Percentiles rank a stretch among this genome's conserved stretches.
Evolutionary conservation across 176 grass and related monocot species (phyloP).

Genomic region (Eremochloa ophiuroides): DNA sequence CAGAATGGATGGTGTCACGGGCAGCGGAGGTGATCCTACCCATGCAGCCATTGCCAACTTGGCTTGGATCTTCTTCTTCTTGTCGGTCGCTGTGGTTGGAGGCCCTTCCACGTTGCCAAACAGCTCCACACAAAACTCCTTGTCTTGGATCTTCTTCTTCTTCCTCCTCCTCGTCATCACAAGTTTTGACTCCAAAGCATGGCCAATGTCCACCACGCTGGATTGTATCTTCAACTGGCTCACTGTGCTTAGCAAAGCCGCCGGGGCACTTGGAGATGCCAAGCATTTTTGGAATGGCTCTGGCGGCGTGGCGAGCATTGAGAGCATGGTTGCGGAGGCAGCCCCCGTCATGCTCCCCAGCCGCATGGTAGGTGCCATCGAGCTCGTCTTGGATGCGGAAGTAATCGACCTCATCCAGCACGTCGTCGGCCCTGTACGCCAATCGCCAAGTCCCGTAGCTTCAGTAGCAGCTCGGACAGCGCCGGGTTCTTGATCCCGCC

Average conservation of each 20-base stretch:
- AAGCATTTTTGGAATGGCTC: not conserved
- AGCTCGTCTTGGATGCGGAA: conserved; percentile 25
- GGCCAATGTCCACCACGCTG: no score
- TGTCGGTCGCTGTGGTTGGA: no score
- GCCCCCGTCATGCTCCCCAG: not conserved
- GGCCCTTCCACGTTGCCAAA: not conserved
- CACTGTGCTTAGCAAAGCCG: not conserved
- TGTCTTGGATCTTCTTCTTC: not conserved
- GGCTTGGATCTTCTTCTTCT: no score
- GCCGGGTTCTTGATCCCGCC: not conserved
- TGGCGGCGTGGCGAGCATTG: not conserved
- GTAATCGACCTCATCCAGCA: conserved; percentile 9
- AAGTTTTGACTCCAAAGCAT: no score
- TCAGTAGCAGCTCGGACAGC: not conserved
- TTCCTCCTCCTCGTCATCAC: no score
- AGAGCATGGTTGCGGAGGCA: not conserved
- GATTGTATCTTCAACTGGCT: no score
- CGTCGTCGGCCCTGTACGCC: not conserved
- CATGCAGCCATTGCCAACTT: not conserved
- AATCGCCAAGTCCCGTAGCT: not conserved
- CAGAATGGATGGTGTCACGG: no score
- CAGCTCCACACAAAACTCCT: not conserved
- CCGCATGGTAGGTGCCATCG: not conserved
- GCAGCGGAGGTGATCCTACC: not conserved
- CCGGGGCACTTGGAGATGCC: not conserved